Conservation (phyloP, 495 filamentous ascomycete species). For the Amniculicola lignicola region DNA sequence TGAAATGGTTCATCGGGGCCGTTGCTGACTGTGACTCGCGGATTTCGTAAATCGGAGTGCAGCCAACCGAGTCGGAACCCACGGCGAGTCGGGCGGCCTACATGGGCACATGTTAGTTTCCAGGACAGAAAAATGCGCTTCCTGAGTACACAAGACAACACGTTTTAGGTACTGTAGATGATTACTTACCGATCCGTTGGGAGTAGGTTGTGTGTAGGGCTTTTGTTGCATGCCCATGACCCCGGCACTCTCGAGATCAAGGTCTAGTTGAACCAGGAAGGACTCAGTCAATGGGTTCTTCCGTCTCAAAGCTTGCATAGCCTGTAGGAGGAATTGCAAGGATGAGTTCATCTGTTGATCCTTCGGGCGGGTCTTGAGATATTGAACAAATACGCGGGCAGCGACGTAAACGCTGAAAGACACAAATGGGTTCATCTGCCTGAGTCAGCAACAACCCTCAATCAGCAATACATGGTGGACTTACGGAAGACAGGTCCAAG, state of each 20-base stretch:
- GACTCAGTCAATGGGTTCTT: slow-evolving; percentile 92
- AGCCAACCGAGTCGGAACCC: slow-evolving; percentile 28
- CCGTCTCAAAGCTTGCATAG: slow-evolving; percentile 82
- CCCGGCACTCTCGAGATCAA: slow-evolving; percentile 71
- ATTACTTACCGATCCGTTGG: slow-evolving; percentile 14
- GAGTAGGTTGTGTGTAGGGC: slow-evolving; percentile 1
- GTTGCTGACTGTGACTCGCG: slow-evolving; percentile 29
- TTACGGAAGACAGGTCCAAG: slow-evolving; percentile 76
- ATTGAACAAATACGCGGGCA: slow-evolving; percentile 92
- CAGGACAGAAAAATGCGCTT: neutral
- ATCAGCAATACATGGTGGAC: slow-evolving; percentile 38
- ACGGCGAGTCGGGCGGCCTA: slow-evolving; percentile 7
- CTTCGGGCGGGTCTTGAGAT: slow-evolving; percentile 81
- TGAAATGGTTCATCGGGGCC: slow-evolving; percentile 26
- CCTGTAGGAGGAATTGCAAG: slow-evolving; percentile 80
- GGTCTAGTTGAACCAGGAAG: slow-evolving; percentile 89
- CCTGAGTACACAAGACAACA: too few species aligned
- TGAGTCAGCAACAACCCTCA: neutral
- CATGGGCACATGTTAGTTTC: slow-evolving; percentile 15
- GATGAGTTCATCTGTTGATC: slow-evolving; percentile 80
- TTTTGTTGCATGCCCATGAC: slow-evolving; percentile 28
- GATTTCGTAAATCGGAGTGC: slow-evolving; percentile 33
- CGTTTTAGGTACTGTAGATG: neutral
- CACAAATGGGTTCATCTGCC: slow-evolving; percentile 91
- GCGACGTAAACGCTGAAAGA: slow-evolving; percentile 95